These are phyloP conservation scores for Microdochium bolleyi DNA, from an alignment of 2,329 filamentous ascomycete species.

Conservation along the genomic window DNA sequence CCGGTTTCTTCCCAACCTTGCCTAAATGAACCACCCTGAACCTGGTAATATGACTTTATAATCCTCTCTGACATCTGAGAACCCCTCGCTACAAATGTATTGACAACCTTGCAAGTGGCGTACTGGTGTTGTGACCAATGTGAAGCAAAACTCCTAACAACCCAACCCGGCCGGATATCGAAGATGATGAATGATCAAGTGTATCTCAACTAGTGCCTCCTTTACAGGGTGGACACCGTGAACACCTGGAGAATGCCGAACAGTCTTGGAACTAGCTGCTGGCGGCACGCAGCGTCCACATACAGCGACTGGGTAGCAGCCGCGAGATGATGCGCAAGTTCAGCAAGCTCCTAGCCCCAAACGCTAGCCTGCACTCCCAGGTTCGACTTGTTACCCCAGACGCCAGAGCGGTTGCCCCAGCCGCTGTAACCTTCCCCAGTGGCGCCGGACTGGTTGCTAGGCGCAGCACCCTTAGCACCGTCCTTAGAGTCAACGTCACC, in stretches of 20 bases:
- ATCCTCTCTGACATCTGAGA: background rate
- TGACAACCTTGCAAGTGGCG: background rate
- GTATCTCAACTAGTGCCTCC: background rate
- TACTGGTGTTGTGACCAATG: background rate
- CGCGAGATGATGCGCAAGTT: background rate
- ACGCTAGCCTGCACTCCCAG: slow-evolving; percentile 87
- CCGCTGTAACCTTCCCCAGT: slow-evolving; percentile 43
- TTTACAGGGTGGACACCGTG: background rate
- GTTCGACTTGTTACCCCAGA: slow-evolving; percentile 77
- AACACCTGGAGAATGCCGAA: background rate
- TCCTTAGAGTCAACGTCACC: slow-evolving; percentile 35
- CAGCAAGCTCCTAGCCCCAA: slow-evolving; percentile 60
- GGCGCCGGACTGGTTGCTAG: slow-evolving; percentile 47
- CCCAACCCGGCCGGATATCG: background rate
- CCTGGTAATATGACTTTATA: background rate
- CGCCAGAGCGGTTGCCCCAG: slow-evolving; percentile 74
- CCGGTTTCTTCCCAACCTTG: background rate
- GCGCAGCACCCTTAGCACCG: slow-evolving; percentile 33
- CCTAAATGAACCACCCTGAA: background rate
- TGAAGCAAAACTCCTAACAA: background rate
- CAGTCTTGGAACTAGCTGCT: background rate
- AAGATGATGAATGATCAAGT: background rate
- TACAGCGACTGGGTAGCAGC: background rate
- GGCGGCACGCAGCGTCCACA: no score
- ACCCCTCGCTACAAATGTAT: background rate